Base-by-base conservation (phyloP, 2,329 filamentous ascomycete species). In the Neurospora crassa region DNA sequence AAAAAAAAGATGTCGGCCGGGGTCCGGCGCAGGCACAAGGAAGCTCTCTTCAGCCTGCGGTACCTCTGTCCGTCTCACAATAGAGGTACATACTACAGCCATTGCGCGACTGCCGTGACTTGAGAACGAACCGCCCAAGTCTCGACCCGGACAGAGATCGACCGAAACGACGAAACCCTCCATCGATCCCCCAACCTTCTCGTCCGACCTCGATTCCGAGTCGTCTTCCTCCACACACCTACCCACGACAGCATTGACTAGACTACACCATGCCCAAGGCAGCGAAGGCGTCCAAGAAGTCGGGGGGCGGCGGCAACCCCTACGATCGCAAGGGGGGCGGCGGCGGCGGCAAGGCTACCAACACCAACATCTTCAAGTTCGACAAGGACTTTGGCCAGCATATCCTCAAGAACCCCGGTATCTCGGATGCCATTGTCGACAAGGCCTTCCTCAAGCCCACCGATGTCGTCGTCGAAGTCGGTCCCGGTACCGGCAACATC, bases 311-410 rank as follows among this genome's bases (percentile, higher is more conserved):
- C 76, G 72, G 76, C 78, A 69, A 76, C 75, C 83, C 83, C 18
- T 81, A 81, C 73, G 76, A 80, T 41, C 79, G 79, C 37, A 76
- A 76, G 12, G 53, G 68, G 20, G 42, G 70, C 70, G 79, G 81
- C 69, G 11, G 71, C 72, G 11, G 71, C 72, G 63, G 73, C 67
- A 67, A 79, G 73, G 76, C 79, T 11, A 78, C 79, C 71, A 84
- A 84, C 78, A 94, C 97, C 83, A 94, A 92, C 77, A 93, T 97
- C 81, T 98, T 98, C 88, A 97, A 96, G 81, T 97, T 97, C 89
- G 97, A 97, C 85, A 96, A 92, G 76, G 85, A 95, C 80, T 88
- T 96, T 75, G 94, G 95, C 77, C 86, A 88, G 79, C 93, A 98
- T 81, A 96, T 99, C 73, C 87, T 98, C 75, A 97, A 97, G 81